These are phyloP conservation scores for Eimeria sp. DNA, from an alignment of 169 alveolate genomes.

Conservation along the genomic window DNA sequence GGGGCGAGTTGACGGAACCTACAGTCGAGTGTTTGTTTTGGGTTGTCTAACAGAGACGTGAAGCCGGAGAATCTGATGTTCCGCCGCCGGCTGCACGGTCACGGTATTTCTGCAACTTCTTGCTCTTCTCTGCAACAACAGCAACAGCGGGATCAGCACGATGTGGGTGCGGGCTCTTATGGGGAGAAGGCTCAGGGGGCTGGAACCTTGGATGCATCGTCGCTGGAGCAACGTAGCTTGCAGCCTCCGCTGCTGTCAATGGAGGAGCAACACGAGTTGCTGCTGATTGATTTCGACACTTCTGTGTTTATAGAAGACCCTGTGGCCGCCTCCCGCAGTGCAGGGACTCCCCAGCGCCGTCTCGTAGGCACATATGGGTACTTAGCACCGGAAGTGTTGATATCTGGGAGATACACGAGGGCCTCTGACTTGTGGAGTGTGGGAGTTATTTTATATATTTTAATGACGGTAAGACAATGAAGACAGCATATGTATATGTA, in stretches of 20 bases:
- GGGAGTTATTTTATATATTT: slow-evolving; percentile 94
- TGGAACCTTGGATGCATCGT: not conserved
- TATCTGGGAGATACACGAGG: slow-evolving; percentile 89
- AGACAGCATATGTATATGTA: not conserved
- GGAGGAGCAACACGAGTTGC: slow-evolving; percentile 85
- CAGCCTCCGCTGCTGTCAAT: not conserved
- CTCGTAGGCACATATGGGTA: slow-evolving; percentile 89
- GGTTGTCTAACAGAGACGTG: slow-evolving; percentile 83
- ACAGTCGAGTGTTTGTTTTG: too few species aligned
- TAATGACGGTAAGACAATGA: slow-evolving; percentile 89
- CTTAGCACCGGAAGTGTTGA: slow-evolving; percentile 87
- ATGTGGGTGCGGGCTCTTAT: not conserved
- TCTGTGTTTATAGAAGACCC: slow-evolving; percentile 82
- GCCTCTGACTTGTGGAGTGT: slow-evolving; percentile 96
- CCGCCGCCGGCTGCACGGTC: slow-evolving; percentile 78
- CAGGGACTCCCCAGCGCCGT: too few species aligned
- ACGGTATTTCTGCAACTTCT: slow-evolving; percentile 66
- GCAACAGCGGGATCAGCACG: not conserved
- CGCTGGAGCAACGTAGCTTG: not conserved
- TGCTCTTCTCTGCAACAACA: not conserved
- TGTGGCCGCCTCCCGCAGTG: slow-evolving; percentile 46
- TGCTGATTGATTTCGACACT: slow-evolving; percentile 88
- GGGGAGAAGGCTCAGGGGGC: not conserved
- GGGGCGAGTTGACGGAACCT: too few species aligned
- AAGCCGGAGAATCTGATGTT: slow-evolving; percentile 89